Percentiles rank a stretch among this genome's conserved stretches.
phyloP scores from a whole-genome alignment of 352 stramenopile species.

The Phytophthora megakarya region DNA sequence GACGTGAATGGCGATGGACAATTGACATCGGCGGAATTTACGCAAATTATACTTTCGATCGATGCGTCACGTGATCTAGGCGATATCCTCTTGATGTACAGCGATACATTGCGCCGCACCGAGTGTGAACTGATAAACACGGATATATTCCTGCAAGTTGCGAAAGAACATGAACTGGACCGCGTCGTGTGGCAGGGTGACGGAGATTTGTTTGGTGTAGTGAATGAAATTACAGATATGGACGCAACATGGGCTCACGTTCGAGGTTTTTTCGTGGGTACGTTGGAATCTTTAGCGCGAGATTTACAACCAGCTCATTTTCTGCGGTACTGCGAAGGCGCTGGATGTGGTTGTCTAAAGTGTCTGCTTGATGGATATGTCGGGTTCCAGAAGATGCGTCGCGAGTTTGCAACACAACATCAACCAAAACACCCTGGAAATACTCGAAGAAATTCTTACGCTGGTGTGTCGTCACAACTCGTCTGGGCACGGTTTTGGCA shows the following conservation, averaged over 20 bases:
- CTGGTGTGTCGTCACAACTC: slow-evolving; percentile 59
- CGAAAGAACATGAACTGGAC: slow-evolving; percentile 77
- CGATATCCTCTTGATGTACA: slow-evolving; percentile 84
- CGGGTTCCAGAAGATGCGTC: slow-evolving; percentile 78
- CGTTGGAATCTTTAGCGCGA: slow-evolving; percentile 59
- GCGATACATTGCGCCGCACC: slow-evolving; percentile 73
- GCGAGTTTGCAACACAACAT: slow-evolving; percentile 40
- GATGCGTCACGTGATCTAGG: slow-evolving; percentile 64
- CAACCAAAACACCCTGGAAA: slow-evolving; percentile 19
- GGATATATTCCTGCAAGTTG: slow-evolving; percentile 74
- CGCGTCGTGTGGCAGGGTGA: slow-evolving; percentile 72
- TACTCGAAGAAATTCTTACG: slow-evolving; percentile 30
- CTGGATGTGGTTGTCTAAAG: slow-evolving; percentile 81
- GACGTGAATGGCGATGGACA: slow-evolving; percentile 83
- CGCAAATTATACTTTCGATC: slow-evolving; percentile 80
- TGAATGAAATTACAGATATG: slow-evolving; percentile 69
- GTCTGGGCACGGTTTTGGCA: slow-evolving; percentile 85
- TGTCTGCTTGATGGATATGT: slow-evolving; percentile 84
- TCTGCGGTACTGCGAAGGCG: slow-evolving; percentile 67
- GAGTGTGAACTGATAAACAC: slow-evolving; percentile 58
- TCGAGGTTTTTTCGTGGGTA: slow-evolving; percentile 70
- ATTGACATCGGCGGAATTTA: slow-evolving; percentile 78
- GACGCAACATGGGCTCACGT: slow-evolving; percentile 64
- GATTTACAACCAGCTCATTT: slow-evolving; percentile 60
- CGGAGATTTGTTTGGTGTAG: slow-evolving; percentile 66